Evolutionary conservation across 441 rosid genomes (phyloP), one percentile per base, ranked within the genome.

Genomic region (Metrosideros polymorpha): DNA sequence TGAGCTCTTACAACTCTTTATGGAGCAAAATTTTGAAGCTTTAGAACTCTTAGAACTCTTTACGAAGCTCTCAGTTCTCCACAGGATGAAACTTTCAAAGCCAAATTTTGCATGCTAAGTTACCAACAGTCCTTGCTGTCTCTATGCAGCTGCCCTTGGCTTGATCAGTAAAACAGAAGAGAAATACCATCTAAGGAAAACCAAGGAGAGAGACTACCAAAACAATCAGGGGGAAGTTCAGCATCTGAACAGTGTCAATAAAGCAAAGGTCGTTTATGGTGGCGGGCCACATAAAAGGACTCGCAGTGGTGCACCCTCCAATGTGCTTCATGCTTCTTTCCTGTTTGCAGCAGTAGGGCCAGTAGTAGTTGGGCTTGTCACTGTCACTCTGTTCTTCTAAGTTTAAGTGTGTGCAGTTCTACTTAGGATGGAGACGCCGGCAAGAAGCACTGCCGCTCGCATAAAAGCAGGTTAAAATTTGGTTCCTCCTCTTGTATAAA

Each of bases 261-360:
- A 82, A n/a, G 87, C 61, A 49, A 66, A 66, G 79, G 92, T 89
- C 55, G 88, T 77, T 52, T 87, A 90, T 84, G 93, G 92, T 14
- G 94, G 94, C 53, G 93, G 89, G 55, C 92, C 94, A 30, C 90
- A 86, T 47, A 19, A 84, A 18, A 35, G 22, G 47, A 88, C 59
- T 39, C 89, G 82, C 86, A 90, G 84, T 13, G 90, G 84, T 84
- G 89, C 92, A 35, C 56, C 82, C 55, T 25, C 92, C 18, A 82
- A 82, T 3, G 50, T 85, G 22, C 29, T 85, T 83, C 88, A 27
- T 79, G 85, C 92, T 30, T 88, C 91, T 85, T 85, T 90, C 61
- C 77, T 86, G 50, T 25, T 86, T 55, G 50, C 83, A 27, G 39
- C 77, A 25, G 85, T 87, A 43, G 30, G 88, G 53, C 83, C 85